Conservation (phyloP, 192 early-diverging fungal species). For the Podila verticillata region DNA sequence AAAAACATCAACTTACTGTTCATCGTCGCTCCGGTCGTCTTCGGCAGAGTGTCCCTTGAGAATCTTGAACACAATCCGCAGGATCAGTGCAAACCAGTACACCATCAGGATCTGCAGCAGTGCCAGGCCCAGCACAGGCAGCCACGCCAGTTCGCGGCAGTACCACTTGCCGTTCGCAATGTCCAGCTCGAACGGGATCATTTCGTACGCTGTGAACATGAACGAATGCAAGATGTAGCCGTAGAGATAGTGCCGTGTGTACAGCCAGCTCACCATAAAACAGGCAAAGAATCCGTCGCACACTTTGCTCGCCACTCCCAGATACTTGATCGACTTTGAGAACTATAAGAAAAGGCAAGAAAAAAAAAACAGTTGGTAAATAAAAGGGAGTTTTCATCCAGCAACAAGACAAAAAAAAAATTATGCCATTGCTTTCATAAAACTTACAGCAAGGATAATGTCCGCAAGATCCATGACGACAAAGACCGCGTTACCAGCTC, state of each 20-base stretch:
- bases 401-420: too few relatives aligned
- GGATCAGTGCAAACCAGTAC: conserved; percentile 77
- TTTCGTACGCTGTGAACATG: conserved; percentile 66
- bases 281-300: conserved; percentile 72
- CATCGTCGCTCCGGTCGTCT: conserved; percentile 77
- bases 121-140: conserved; percentile 56
- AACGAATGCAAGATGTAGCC: conserved; percentile 67
- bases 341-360: conserved; percentile 35
- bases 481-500: conserved; percentile 70
- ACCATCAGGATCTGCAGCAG: conserved; percentile 69
- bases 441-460: conserved; percentile 66
- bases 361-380: neutral
- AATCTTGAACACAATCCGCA: conserved; percentile 69
- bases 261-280: conserved; percentile 78
- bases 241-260: conserved; percentile 80
- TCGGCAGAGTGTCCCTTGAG: conserved; percentile 61
- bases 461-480: conserved; percentile 74
- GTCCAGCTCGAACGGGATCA: conserved; percentile 58
- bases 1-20: conserved; percentile 47
- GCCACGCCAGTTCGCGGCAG: conserved; percentile 39
- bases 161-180: conserved; percentile 62
- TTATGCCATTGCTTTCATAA: too few relatives aligned
- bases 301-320: conserved; percentile 58
- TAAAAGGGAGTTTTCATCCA: neutral
- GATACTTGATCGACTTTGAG: conserved; percentile 83